Evolutionary conservation across 148 eudicot genomes (phyloP).

Genomic region (Selenicereus undatus): DNA sequence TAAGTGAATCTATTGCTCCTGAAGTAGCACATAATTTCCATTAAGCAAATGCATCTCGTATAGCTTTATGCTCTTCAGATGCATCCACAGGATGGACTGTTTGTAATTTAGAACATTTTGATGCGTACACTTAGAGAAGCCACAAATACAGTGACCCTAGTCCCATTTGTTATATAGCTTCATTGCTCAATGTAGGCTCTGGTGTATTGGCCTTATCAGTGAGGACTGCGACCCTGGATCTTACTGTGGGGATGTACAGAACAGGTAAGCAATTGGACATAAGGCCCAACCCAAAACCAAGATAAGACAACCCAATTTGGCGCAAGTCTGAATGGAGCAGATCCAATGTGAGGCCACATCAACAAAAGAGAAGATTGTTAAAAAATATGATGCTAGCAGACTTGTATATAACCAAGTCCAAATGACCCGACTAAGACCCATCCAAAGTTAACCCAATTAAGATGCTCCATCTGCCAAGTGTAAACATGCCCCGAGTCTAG

Average conservation of each 20-base stretch:
- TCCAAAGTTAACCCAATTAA: background rate
- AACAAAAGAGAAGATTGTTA: background rate
- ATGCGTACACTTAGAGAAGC: background rate
- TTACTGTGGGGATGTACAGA: background rate
- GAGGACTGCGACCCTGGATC: background rate
- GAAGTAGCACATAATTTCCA: background rate
- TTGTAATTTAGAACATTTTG: background rate
- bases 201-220: background rate
- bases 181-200: background rate
- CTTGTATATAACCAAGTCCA: background rate
- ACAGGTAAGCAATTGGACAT: background rate
- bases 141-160: background rate
- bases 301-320: background rate
- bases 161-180: background rate
- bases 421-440: background rate
- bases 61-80: background rate
- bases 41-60: background rate
- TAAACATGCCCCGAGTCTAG: background rate
- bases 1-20: background rate
- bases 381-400: no score
- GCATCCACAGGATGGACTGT: background rate
- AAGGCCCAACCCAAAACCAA: background rate
- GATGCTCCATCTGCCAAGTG: no score
- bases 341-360: background rate
- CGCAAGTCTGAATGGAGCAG: background rate